phyloP scores from a whole-genome alignment of 768 basidiomycete species.

The Artomyces pyxidatus region DNA sequence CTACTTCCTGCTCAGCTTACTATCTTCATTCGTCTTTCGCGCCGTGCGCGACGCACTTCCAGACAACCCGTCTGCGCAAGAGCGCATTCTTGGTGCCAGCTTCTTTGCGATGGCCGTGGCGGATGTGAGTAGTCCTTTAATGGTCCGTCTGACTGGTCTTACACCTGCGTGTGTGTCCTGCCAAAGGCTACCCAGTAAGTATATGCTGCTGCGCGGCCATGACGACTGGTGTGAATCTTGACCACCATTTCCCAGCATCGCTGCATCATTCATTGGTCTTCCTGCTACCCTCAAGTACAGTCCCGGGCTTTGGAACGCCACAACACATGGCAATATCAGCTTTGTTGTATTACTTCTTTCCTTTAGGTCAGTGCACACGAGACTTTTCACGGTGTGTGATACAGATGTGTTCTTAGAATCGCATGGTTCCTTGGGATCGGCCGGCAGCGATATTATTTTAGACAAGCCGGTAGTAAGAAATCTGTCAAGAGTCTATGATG shows the following conservation, averaged over 20 bases:
- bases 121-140: constrained; percentile 63
- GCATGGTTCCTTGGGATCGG: constrained; percentile 34
- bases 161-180: not conserved
- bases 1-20: constrained; percentile 54
- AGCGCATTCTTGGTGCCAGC: constrained; percentile 57
- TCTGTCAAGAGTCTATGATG: not conserved
- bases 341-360: constrained; percentile 46
- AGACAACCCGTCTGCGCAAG: constrained; percentile 51
- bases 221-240: too few relatives aligned
- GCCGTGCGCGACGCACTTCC: constrained; percentile 54
- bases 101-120: constrained; percentile 58
- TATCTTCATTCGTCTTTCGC: constrained; percentile 61
- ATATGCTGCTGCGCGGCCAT: too few relatives aligned
- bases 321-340: constrained; percentile 74
- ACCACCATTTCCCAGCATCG: constrained; percentile 38
- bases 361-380: constrained; percentile 37
- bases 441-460: constrained; percentile 26
- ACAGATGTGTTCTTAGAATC: constrained; percentile 11
- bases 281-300: constrained; percentile 47
- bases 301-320: constrained; percentile 53
- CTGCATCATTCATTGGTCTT: constrained; percentile 46
- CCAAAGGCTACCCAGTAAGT: constrained; percentile 51
- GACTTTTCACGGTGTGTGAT: not conserved
- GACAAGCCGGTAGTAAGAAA: constrained; percentile 8
- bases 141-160: constrained; percentile 1